These are phyloP conservation scores for Penstemon newberryi DNA, from an alignment of 257 asterid species.

Conservation along the genomic window DNA sequence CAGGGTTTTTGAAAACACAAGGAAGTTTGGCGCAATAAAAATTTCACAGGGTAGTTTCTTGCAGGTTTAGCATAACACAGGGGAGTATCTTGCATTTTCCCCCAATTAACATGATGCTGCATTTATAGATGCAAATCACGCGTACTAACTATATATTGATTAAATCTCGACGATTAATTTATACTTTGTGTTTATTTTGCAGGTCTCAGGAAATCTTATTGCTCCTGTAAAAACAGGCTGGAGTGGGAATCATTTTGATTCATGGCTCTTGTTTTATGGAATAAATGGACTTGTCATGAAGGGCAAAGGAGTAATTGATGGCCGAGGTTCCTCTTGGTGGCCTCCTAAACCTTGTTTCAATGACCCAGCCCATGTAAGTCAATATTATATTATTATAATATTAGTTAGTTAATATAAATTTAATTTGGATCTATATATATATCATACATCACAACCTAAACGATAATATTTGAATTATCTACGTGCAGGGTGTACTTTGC, in stretches of 20 bases:
- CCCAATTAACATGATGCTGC: no score
- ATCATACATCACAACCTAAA: no score
- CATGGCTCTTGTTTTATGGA: constrained; percentile 49
- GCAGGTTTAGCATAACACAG: no score
- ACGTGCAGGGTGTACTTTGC: constrained; percentile 49
- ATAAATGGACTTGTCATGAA: constrained; percentile 47
- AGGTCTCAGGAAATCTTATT: constrained; percentile 57
- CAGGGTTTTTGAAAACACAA: no score
- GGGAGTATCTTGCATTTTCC: no score
- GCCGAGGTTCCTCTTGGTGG: constrained; percentile 67
- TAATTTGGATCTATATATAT: no score
- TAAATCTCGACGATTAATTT: background rate
- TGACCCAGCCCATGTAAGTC: constrained; percentile 43
- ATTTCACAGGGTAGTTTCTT: no score
- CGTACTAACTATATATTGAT: background rate
- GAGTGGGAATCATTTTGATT: constrained; percentile 38
- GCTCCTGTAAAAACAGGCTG: constrained; percentile 53
- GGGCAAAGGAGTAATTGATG: constrained; percentile 54
- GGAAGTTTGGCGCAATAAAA: no score
- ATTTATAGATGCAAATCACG: no score
- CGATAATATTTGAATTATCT: background rate
- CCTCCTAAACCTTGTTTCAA: constrained; percentile 43
- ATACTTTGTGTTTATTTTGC: background rate
- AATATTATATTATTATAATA: no score
- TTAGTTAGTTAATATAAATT: no score